Evolutionary conservation across 495 filamentous ascomycete genomes (phyloP).

Genomic region (Xylaria longipes): DNA sequence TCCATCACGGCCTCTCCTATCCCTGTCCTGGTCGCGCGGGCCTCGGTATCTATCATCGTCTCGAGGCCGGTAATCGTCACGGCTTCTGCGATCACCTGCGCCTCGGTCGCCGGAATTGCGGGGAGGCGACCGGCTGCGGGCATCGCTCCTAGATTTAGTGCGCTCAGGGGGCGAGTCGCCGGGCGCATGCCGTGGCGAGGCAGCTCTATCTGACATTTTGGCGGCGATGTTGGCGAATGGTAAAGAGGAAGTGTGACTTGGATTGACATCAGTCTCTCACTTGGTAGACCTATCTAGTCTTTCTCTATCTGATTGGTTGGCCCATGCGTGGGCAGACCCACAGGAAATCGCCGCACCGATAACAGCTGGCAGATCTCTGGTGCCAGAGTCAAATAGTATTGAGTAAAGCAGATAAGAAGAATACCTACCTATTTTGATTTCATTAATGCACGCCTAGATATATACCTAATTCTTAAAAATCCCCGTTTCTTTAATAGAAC

Average conservation of each 20-base stretch:
- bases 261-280: slow-evolving; percentile 1
- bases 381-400: too few relatives aligned
- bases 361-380: background rate
- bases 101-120: slow-evolving; percentile 30
- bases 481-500: background rate
- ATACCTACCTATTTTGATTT: background rate
- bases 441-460: background rate
- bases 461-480: background rate
- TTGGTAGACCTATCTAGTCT: background rate
- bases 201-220: slow-evolving; percentile 36
- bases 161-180: slow-evolving; percentile 34
- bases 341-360: background rate
- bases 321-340: background rate
- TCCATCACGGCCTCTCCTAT: slow-evolving; percentile 27
- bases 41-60: slow-evolving; percentile 28
- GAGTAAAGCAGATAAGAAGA: background rate
- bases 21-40: slow-evolving; percentile 26
- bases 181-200: slow-evolving; percentile 32
- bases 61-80: slow-evolving; percentile 36
- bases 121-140: slow-evolving; percentile 39
- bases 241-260: background rate
- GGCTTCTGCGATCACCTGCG: slow-evolving; percentile 31
- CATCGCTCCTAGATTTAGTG: slow-evolving; percentile 31
- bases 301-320: background rate
- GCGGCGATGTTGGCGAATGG: background rate